Evolutionary conservation across 2,329 filamentous ascomycete genomes (phyloP), one percentile per base, ranked within the genome.

Genomic region (Orbilia quercus): DNA sequence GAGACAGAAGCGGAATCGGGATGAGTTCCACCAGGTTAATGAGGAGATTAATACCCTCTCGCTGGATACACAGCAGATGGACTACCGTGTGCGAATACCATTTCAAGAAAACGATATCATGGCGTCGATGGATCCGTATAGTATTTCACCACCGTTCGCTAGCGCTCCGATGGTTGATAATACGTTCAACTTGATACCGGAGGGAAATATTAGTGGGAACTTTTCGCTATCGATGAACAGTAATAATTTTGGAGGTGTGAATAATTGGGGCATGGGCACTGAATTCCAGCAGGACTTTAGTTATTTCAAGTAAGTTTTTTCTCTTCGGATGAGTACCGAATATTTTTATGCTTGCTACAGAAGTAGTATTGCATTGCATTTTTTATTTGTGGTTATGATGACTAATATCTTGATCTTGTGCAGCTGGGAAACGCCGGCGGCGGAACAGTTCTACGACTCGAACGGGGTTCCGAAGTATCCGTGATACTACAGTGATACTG

Each of bases 381-480:
- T 57, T 57, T 14, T n/a, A n/a, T n/a, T 25, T 40, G n/a, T 25
- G 7, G 1, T 40, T 23, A 6, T 5, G 40, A 34, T 42, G 47
- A 48, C 50, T 55, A 51, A 55, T 44, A 55, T 38, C 31, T 65
- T 16, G 18, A 40, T 9, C 20, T n/a, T 20, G 20, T 55, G 28
- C 23, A 69, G 64, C 28, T 69, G 64, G 64, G 48, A 53, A n/a
- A 60, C 45, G 20, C 47, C 50, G 47, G 54, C 45, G 20, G 40
- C 50, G 47, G 64, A 69, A 18, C 47, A 62, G 42, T 69, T 69
- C 34, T 59, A 69, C 55, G 50, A 62, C 34, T 69, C 55, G 38
- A 69, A 69, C 14, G 55, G 47, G 0, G 64, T 69, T 50, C 64
- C 64, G 47, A 69, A 69, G 23, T 69, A 69, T 55, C 64, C 55